Percentiles rank a stretch among this genome's conserved stretches.
Evolutionary conservation across 2,329 filamentous ascomycete genomes (phyloP).

Genomic region (Aspergillus fumigatiaffinis): DNA sequence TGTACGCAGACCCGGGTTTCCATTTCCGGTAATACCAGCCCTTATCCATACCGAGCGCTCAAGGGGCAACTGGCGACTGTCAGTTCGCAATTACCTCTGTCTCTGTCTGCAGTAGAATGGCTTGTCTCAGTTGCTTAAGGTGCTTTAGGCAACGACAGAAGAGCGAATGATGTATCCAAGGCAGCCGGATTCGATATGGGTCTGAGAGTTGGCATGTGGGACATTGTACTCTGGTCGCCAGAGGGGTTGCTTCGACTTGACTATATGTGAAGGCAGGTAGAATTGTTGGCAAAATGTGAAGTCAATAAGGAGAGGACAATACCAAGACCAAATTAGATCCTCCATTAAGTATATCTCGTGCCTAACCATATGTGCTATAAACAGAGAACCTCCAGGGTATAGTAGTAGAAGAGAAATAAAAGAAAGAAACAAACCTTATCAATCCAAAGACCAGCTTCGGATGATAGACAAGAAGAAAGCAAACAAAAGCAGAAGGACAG

Average conservation of each 20-base stretch:
- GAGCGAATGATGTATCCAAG: background rate
- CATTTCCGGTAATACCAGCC: background rate
- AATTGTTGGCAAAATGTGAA: background rate
- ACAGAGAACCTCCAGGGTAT: background rate
- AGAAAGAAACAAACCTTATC: slow-evolving; percentile 5
- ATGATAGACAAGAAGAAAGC: background rate
- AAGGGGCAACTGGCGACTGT: too few relatives aligned
- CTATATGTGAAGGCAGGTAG: background rate
- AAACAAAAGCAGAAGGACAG: slow-evolving; percentile 8
- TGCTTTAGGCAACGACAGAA: background rate
- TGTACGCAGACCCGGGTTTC: background rate
- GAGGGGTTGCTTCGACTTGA: background rate
- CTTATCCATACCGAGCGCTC: too few relatives aligned
- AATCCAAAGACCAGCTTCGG: slow-evolving; percentile 9
- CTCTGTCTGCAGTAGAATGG: background rate
- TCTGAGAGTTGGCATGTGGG: background rate
- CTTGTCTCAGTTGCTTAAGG: background rate
- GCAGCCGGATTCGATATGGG: background rate
- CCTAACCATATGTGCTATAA: background rate
- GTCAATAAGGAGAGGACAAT: background rate
- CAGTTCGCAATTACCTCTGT: background rate
- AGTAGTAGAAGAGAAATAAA: background rate
- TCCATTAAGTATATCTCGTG: background rate
- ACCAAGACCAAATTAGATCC: background rate
- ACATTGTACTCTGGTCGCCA: background rate